Base-by-base conservation (phyloP, 805 yeast species). In the Cyberlindnera mycetangii region DNA sequence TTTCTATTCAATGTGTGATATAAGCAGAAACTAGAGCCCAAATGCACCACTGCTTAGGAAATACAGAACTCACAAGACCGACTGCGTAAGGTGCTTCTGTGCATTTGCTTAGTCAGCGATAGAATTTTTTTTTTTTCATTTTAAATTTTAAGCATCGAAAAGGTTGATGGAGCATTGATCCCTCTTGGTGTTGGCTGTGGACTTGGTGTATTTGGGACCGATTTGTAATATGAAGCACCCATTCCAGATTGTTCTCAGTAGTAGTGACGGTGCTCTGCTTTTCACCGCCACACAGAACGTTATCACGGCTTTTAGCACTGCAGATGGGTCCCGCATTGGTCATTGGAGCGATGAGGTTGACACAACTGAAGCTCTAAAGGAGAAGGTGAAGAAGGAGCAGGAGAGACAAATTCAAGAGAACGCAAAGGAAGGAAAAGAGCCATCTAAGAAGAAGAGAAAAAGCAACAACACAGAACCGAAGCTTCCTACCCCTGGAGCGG, bases 291-390 rank as follows among this genome's bases (percentile, higher is more conserved):
- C 78, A 4, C 79, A 82, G 55, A 83, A 81, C 56, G 66, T 72
- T 31, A 64, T 86, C n/a, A 72, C 75, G 47, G 84, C 72, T 3
- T 83, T 74, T 56, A 65, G 68, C 39, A 42, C 70, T 1, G 50
- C 53, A 2, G 56, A 60, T 9, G 76, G 79, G 1, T 56, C 61
- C 16, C 55, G 69, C 19, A 54, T 76, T n/a, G 87, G 85, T 1
- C 59, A 68, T 27, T 85, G 92, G 90, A 58, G 66, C 14, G 93
- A 85, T 62, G 71, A 70, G 6, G 69, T 76, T 25, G 83, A 79
- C 53, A 68, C 71, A 20, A 64, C 69, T 20, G 68, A 67, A 31
- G 53, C 70, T 3, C 64, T 75, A 42, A 72, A 74, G 58, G 74
- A 72, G 51, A 77, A 74, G 48, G 78, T 76, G 41, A 65, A 66